Evolutionary conservation across 108 stramenopile species (phyloP).

Genomic region (Seminavis robusta): DNA sequence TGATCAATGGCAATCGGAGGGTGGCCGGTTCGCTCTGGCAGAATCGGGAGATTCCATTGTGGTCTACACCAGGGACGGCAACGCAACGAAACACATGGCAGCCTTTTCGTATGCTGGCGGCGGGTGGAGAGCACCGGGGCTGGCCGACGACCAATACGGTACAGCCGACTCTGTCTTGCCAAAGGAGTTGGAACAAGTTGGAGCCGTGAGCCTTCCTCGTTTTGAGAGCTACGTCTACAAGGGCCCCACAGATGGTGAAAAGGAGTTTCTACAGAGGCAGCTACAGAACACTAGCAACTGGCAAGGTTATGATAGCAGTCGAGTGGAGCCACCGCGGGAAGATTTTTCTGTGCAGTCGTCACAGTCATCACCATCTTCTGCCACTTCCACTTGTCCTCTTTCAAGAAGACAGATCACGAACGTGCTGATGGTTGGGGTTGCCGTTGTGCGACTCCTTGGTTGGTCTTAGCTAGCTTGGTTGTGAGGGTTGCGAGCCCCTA

Average conservation of each 20-base stretch:
- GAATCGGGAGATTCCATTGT: constrained; percentile 18
- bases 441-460: too few relatives aligned
- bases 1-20: constrained; percentile 5
- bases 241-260: constrained; percentile 11
- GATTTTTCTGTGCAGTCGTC: not conserved
- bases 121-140: not conserved
- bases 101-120: not conserved
- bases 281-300: constrained; percentile 12
- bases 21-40: constrained; percentile 18
- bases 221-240: constrained; percentile 25
- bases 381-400: not conserved
- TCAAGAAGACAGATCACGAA: too few relatives aligned
- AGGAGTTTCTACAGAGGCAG: not conserved
- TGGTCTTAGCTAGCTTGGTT: too few relatives aligned
- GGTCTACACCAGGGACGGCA: constrained; percentile 5
- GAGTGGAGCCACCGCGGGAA: not conserved
- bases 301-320: constrained; percentile 13
- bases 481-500: too few relatives aligned
- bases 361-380: not conserved
- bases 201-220: constrained; percentile 3
- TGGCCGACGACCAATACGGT: not conserved
- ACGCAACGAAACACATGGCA: not conserved
- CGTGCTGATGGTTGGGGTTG: too few relatives aligned
- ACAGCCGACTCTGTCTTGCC: constrained; percentile 14
- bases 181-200: not conserved